Conservation (phyloP, 352 stramenopile genomes). For the Hyaloperonospora brassicae region DNA sequence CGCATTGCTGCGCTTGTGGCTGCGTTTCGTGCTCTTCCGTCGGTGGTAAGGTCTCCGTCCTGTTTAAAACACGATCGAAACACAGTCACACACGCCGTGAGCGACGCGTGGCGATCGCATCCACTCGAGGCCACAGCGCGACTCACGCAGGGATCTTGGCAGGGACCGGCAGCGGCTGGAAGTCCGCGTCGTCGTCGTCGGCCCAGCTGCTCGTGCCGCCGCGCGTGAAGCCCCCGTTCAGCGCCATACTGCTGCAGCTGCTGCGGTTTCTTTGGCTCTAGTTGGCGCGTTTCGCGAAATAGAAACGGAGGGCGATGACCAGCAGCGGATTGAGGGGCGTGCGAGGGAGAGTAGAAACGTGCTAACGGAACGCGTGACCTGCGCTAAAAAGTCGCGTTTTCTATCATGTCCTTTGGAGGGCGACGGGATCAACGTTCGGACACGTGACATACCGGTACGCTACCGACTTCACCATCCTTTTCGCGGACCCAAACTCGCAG, state of each 20-base stretch:
- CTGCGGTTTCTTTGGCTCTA: conserved; percentile 16
- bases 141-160: conserved; percentile 44
- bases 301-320: no score
- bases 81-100: neutral
- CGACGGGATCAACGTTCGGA: no score
- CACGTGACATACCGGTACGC: no score
- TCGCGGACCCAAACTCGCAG: no score
- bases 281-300: no score
- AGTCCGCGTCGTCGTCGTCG: conserved; percentile 68
- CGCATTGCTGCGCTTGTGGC: conserved; percentile 21
- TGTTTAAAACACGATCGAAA: conserved; percentile 6
- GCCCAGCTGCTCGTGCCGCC: conserved; percentile 62
- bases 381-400: no score
- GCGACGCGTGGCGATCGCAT: conserved; percentile 12
- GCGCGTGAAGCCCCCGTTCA: conserved; percentile 47
- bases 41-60: conserved; percentile 26
- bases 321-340: no score
- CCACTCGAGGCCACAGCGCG: neutral
- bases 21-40: conserved; percentile 38
- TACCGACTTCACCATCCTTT: no score
- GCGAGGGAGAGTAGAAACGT: no score
- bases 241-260: conserved; percentile 33
- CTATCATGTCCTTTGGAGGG: no score
- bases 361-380: no score
- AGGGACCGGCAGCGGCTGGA: conserved; percentile 34